Base-by-base conservation (phyloP, 2,329 filamentous ascomycete genomes). In the Aspergillus bombycis region DNA sequence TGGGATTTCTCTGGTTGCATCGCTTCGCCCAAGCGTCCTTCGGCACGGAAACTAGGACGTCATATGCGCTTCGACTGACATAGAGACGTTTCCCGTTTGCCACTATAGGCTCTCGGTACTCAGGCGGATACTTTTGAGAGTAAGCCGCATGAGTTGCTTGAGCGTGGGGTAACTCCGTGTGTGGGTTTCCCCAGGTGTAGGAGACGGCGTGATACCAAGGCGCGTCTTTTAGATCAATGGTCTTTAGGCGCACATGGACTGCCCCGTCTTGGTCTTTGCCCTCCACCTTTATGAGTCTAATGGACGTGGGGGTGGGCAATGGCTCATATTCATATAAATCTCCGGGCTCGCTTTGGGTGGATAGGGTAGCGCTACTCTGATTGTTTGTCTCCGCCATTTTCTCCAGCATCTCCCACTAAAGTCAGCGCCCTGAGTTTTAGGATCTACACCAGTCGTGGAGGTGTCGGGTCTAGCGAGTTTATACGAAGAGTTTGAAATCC, bases 151-250 rank as follows among this genome's bases (percentile, higher is more conserved):
- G 53, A 8, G 26, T 26, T 19, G 48, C 59, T 32, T 50, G 52
- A 4, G 52, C 48, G 19, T 46, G 52, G 9, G 26, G 36, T 10
- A 54, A 32, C 26, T 61, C 52, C 16, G 50, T 61, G 5, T 61
- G 59, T 14, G 52, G 59, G 53, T 61, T 61, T 41, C 53, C 53
- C 59, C 59, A 61, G 43, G 59, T 61, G 53, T 61, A 61, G 11
- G 59, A 61, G 30, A 61, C 43, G 26, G 59, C 53, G 28, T 61
- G 52, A 14, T 50, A 61, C 41, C 21, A 57, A 3, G 43, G 59
- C 1, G 12, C 10, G n/a, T 61, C 59, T 16, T 50, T 32, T 7
- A 61, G 19, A 28, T 61, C 53, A 9, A 48, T 38, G 16, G 23
- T 38, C 28, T 61, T 61, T 21, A 61, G 21, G 21, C 45, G 28